These are phyloP conservation scores for Cucumis variabilis DNA, from an alignment of 331 rosid genomes.

Conservation along the genomic window DNA sequence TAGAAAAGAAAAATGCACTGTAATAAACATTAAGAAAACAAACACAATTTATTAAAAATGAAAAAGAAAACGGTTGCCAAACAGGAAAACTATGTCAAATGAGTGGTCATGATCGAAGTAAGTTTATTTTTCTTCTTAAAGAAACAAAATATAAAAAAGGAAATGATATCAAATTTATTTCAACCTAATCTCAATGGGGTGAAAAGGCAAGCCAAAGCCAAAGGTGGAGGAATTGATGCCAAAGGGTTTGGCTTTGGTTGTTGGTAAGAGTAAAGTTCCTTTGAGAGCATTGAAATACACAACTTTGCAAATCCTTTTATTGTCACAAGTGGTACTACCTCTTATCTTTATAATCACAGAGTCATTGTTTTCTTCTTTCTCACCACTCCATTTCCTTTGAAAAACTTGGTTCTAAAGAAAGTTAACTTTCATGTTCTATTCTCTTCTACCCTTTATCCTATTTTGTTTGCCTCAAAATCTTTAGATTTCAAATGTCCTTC, in stretches of 20 bases:
- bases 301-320: not conserved
- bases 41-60: too few relatives aligned
- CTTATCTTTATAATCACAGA: not conserved
- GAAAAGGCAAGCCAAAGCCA: not conserved
- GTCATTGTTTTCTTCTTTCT: not conserved
- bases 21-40: too few relatives aligned
- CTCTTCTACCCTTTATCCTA: not conserved
- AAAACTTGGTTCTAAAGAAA: not conserved
- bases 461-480: not conserved
- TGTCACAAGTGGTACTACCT: not conserved
- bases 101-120: too few relatives aligned
- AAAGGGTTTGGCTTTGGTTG: not conserved
- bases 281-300: slow-evolving; percentile 5
- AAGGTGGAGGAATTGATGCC: slow-evolving; percentile 1
- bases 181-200: not conserved
- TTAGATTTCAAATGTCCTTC: not conserved
- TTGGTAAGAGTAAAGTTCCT: not conserved
- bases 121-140: too few relatives aligned
- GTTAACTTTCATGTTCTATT: not conserved
- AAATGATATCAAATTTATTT: too few relatives aligned
- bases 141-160: too few relatives aligned
- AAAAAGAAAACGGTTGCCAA: too few relatives aligned
- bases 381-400: not conserved
- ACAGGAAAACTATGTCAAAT: too few relatives aligned
- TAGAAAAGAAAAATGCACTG: too few relatives aligned